Conservation (phyloP, 106 monocot species). For the Phalaenopsis aphrodite region DNA sequence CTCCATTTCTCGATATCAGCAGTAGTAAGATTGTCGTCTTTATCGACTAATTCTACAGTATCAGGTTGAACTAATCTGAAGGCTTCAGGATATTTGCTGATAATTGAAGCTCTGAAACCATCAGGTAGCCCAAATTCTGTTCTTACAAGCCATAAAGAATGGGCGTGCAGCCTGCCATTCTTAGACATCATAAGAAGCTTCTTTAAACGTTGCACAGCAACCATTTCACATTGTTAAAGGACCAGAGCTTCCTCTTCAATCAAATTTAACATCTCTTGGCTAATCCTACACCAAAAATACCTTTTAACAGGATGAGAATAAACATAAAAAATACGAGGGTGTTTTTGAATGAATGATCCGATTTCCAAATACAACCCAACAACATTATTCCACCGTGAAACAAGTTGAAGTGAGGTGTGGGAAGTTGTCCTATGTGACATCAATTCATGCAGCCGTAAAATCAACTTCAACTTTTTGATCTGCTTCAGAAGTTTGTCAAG, state of each 20-base stretch:
- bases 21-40: constrained; percentile 26
- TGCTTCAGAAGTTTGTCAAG: constrained; percentile 55
- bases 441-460: constrained; percentile 34
- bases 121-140: constrained; percentile 64
- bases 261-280: constrained; percentile 35
- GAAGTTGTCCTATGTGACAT: constrained; percentile 28
- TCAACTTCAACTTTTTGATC: constrained; percentile 36
- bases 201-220: constrained; percentile 35
- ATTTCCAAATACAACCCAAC: constrained; percentile 36
- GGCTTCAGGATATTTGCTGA: constrained; percentile 23
- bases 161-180: constrained; percentile 28
- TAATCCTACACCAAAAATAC: constrained; percentile 35
- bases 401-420: constrained; percentile 47
- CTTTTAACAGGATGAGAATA: constrained; percentile 37
- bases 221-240: constrained; percentile 12
- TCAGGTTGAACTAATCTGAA: constrained; percentile 37
- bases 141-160: constrained; percentile 76
- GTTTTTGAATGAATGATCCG: too few relatives aligned
- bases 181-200: constrained; percentile 72
- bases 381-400: constrained; percentile 46
- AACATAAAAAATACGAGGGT: constrained; percentile 57
- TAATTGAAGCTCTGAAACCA: constrained; percentile 42
- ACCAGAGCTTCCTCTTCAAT: constrained; percentile 36
- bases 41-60: constrained; percentile 22
- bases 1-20: constrained; percentile 74